Percentiles rank a stretch among this genome's conserved stretches.
These are phyloP conservation scores for Echinosophora koreensis DNA, from an alignment of 306 rosid genomes.

Conservation along the genomic window DNA sequence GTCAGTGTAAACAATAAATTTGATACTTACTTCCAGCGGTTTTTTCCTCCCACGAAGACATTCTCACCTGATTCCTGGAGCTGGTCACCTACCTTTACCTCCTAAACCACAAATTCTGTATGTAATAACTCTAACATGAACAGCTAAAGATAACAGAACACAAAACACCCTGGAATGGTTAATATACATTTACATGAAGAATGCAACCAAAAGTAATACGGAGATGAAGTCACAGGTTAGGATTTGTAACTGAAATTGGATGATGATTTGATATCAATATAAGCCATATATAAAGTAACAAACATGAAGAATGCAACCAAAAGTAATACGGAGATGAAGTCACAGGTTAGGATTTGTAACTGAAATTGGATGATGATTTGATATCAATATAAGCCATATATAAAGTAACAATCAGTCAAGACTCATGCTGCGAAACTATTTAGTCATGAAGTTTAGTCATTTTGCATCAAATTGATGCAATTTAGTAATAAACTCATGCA, in stretches of 20 bases:
- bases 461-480: constrained; percentile 6
- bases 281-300: neutral
- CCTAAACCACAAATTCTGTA: constrained; percentile 59
- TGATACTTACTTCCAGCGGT: constrained; percentile 91
- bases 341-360: neutral
- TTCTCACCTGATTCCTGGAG: constrained; percentile 93
- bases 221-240: neutral
- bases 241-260: constrained; percentile 7
- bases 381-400: neutral
- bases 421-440: neutral
- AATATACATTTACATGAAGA: constrained; percentile 19
- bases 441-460: constrained; percentile 2
- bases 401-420: constrained; percentile 7
- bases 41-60: constrained; percentile 91
- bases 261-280: neutral
- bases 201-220: constrained; percentile 2
- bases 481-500: neutral
- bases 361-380: constrained; percentile 7
- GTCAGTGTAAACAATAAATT: neutral
- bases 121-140: constrained; percentile 15
- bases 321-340: constrained; percentile 8
- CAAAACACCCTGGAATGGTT: neutral
- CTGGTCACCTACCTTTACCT: constrained; percentile 87
- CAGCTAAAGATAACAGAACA: constrained; percentile 7
- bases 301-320: constrained; percentile 30